Conservation (phyloP, 805 yeast species). For the Kluyveromyces starmeri region DNA sequence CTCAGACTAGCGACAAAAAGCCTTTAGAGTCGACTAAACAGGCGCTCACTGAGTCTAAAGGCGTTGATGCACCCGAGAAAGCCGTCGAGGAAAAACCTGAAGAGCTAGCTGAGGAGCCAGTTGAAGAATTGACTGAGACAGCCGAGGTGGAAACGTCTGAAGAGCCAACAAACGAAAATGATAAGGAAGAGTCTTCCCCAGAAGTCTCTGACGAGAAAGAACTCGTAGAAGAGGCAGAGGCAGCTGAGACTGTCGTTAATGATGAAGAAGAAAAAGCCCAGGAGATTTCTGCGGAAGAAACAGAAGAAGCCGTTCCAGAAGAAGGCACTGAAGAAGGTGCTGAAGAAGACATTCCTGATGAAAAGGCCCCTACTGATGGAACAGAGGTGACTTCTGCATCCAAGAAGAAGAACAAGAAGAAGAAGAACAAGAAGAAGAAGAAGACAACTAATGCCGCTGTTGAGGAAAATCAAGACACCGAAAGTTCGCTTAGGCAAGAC, state of each 20-base stretch:
- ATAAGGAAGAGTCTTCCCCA: background rate
- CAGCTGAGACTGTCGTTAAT: constrained; percentile 3
- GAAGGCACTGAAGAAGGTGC: constrained; percentile 5
- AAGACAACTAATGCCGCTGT: constrained; percentile 2
- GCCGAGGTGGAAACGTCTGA: constrained; percentile 7
- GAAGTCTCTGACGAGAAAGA: constrained; percentile 5
- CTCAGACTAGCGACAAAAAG: background rate
- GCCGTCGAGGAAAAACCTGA: constrained; percentile 6
- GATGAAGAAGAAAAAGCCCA: constrained; percentile 7
- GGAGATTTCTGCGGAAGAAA: constrained; percentile 6
- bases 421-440: constrained; percentile 24
- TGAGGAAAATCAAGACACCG: background rate
- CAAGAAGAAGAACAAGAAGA: constrained; percentile 24
- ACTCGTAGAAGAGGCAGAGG: background rate
- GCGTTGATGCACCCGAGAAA: constrained; percentile 5
- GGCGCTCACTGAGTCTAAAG: background rate
- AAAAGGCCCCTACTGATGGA: constrained; percentile 41
- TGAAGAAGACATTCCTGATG: constrained; percentile 6
- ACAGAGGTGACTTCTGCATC: constrained; percentile 34
- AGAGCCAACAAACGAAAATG: constrained; percentile 4
- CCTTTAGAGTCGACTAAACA: too few species aligned
- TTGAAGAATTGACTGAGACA: constrained; percentile 9
- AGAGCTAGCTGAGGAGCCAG: constrained; percentile 7
- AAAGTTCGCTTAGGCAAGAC: constrained; percentile 6
- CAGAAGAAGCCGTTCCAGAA: constrained; percentile 3